Base-by-base conservation (phyloP, 352 stramenopile genomes). In the Poterioochromonas sp. region DNA sequence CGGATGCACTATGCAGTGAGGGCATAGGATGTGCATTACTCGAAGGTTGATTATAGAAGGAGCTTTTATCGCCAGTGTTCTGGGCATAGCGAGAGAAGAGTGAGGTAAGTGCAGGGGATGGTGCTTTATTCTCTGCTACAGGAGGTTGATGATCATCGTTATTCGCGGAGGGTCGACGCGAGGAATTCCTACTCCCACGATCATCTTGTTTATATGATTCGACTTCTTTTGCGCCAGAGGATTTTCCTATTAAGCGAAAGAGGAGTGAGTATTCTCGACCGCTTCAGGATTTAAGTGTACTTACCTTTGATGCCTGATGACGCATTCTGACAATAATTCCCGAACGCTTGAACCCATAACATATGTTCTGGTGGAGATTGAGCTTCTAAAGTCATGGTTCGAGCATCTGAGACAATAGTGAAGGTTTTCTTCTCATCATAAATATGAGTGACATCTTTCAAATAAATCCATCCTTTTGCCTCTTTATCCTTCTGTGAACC, bases 81-180 rank as follows among this genome's bases (percentile, higher is more conserved):
- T 68, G 58, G 11, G 62, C 62, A n/a, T 71, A 29, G 5, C 62
- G 15, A 41, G 62, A 71, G 34, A 71, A 71, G 32, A 71, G 62
- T 8, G 62, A 71, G 8, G 62, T 29, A 1, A 29, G 41, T 71
- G 12, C 2, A 47, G 11, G 8, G 2, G 32, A 41, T 47, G 32
- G 15, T 22, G 26, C 26, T 32, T 5, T 5, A 5, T 68, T 68
- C 8, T 11, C 29, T 26, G 12, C 26, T 35, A 8, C 12, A 15
- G 5, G 26, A 40, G 5, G 58, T 26, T 15, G 12, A 15, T 32
- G 34, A 39, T 39, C 34, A 8, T 8, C 58, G 58, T 26, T 40
- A 26, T 26, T 15, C 47, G 47, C 26, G 15, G 47, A 26, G 47
- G 47, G 15, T 58, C 47, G 26, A 26, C 47, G 47, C 15, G 15